Evolutionary conservation across 345 rosid species (phyloP).

Genomic region (Linum trigynum): DNA sequence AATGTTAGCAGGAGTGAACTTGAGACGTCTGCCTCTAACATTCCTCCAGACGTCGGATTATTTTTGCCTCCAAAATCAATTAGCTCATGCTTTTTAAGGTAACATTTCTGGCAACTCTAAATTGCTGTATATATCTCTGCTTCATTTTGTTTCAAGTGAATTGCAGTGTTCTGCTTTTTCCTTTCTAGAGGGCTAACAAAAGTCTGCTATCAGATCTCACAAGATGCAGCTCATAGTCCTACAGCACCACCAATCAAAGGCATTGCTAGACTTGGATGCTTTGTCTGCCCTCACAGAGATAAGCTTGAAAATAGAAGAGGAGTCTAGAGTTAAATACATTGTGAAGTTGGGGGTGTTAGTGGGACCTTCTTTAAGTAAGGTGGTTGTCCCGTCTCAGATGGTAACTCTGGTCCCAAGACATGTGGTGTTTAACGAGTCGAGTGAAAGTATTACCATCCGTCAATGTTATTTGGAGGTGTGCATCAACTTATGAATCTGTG

Average conservation of each 20-base stretch:
- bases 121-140: conserved; percentile 2
- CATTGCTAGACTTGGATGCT: conserved; percentile 63
- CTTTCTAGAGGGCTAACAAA: conserved; percentile 1
- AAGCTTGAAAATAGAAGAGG: conserved; percentile 51
- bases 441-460: conserved; percentile 51
- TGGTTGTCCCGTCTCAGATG: conserved; percentile 49
- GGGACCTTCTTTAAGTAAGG: conserved; percentile 42
- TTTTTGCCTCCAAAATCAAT: conserved; percentile 55
- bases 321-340: conserved; percentile 42
- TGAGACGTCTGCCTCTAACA: conserved; percentile 32
- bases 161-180: background rate
- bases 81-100: conserved; percentile 73
- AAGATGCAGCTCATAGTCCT: conserved; percentile 47
- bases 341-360: conserved; percentile 68
- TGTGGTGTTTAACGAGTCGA: conserved; percentile 62
- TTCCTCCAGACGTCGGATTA: conserved; percentile 62
- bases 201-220: conserved; percentile 45
- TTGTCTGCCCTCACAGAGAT: conserved; percentile 82
- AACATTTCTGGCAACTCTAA: conserved; percentile 16
- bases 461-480: conserved; percentile 75
- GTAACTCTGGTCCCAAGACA: conserved; percentile 68
- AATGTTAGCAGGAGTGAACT: conserved; percentile 54
- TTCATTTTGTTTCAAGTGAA: background rate
- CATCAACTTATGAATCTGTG: conserved; percentile 14
- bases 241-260: conserved; percentile 44